Evolutionary conservation across 148 eudicot genomes (phyloP), one percentile per base, ranked within the genome.

Genomic region (Heliosperma pusillum): DNA sequence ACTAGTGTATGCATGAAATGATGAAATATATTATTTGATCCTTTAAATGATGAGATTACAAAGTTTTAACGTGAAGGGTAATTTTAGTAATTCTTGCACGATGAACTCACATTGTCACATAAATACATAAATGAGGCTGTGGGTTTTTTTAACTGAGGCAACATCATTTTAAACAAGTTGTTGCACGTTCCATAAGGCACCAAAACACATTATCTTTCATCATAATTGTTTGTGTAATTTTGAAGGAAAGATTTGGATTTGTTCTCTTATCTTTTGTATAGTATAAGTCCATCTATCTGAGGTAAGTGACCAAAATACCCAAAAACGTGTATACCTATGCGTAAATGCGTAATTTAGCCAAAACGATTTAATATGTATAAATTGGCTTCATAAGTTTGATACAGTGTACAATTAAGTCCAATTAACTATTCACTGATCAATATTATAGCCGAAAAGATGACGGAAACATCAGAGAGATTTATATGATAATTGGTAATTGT

Each of bases 21-120:
- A 47, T 47, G 13, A 12, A 12, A 47, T 47, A 36, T 10, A 63
- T 40, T 30, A 79, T 53, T 63, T 36, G 42, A 30, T 76, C 3
- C 42, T 21, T 45, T 36, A 74, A 16, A 73, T 77, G 72, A 81
- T 77, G 75, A 63, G 70, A 60, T 64, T 30, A 58, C 77, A 76
- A 72, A 40, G 74, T 73, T 77, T 77, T 60, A 45, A 73, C 77
- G 83, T 81, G 77, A 81, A 81, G 83, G 70, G 67, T 80, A 80
- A 74, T 76, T 76, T 75, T 70, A 65, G 76, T 58, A 62, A 44
- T 6, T 44, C 8, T 44, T 44, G 47, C 47, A 53, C 26, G 21
- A 53, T 22, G 4, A 50, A 40, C 62, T 33, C 40, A 33, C 40
- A 2, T 33, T 3, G 40, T 33, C 40, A 33, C 40, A 33, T 33